phyloP scores from a whole-genome alignment of 2,329 filamentous ascomycete species.

The Metarhizium brunneum region DNA sequence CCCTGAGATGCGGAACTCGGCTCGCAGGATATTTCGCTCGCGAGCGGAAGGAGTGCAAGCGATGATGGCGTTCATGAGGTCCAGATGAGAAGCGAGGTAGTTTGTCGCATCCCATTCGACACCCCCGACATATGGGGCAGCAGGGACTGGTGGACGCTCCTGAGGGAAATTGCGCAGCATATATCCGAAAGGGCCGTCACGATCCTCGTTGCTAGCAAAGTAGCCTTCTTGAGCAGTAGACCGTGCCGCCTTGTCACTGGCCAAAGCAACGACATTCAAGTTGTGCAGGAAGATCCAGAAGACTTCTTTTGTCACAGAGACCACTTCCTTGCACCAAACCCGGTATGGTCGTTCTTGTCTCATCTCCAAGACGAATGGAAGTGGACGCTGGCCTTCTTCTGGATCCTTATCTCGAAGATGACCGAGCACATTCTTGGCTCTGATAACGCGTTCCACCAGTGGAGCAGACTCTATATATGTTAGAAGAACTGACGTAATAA shows the following conservation, averaged over 20 bases:
- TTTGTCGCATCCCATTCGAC: conserved; percentile 99
- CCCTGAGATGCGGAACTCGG: conserved; percentile 69
- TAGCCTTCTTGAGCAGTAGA: conserved; percentile 5
- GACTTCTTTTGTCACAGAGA: conserved; percentile 91
- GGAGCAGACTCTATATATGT: conserved; percentile 70
- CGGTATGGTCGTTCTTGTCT: conserved; percentile 79
- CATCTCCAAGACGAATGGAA: conserved; percentile 86
- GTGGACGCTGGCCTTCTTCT: conserved; percentile 63
- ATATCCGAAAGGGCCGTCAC: conserved; percentile 43
- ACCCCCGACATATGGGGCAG: conserved; percentile 90
- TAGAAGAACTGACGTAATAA: conserved; percentile 83
- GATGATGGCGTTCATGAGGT: conserved; percentile 84
- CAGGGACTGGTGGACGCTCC: conserved; percentile 80
- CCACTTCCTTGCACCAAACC: conserved; percentile 87
- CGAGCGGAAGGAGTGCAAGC: conserved; percentile 63
- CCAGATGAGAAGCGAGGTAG: conserved; percentile 85
- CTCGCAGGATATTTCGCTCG: conserved; percentile 71
- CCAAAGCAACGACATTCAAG: conserved; percentile 72
- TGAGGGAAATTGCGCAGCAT: conserved; percentile 70
- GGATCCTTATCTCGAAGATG: conserved; percentile 75
- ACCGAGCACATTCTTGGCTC: conserved; percentile 63
- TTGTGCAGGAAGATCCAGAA: conserved; percentile 99
- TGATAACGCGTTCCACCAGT: conserved; percentile 50
- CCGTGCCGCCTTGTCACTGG: conserved; percentile 29
- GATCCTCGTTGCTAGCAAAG: conserved; percentile 3